phyloP scores from a whole-genome alignment of 1,284 basidiomycete species.

The Ustilago xerochloae region DNA sequence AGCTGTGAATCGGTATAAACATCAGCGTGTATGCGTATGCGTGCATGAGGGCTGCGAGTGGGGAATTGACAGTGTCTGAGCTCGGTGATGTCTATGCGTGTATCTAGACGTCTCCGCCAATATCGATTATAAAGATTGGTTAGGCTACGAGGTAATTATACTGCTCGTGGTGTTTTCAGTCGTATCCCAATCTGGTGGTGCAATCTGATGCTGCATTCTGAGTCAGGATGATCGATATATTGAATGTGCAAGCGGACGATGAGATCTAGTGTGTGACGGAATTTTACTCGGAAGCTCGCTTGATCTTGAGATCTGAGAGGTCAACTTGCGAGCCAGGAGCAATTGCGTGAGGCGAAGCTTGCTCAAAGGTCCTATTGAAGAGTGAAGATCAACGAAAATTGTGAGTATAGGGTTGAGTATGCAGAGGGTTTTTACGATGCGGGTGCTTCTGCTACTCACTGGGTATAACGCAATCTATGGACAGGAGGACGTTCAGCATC shows the following conservation, averaged over 20 bases:
- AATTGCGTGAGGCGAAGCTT: conserved; percentile 60
- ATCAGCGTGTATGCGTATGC: background rate
- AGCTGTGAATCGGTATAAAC: conserved; percentile 26
- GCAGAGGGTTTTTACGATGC: no score
- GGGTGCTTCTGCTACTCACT: conserved; percentile 38
- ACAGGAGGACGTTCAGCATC: conserved; percentile 61
- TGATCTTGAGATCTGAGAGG: conserved; percentile 62
- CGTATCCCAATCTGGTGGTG: no score
- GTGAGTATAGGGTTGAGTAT: no score
- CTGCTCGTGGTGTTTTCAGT: no score
- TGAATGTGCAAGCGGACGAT: conserved; percentile 7
- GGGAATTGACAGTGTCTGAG: no score
- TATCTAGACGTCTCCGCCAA: no score
- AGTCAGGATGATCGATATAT: conserved; percentile 7
- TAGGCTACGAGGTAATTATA: no score
- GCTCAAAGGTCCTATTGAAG: conserved; percentile 53
- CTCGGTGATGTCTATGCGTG: background rate
- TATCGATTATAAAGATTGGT: no score
- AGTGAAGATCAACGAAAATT: background rate
- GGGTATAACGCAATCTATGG: conserved; percentile 52
- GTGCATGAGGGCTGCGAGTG: no score
- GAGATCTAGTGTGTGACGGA: background rate
- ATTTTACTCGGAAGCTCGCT: conserved; percentile 45
- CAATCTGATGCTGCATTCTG: background rate
- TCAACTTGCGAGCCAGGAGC: conserved; percentile 54